Percentiles rank a stretch among this genome's conserved stretches.
phyloP scores from a whole-genome alignment of 2,329 filamentous ascomycete species.

The Thelonectria rubi region DNA sequence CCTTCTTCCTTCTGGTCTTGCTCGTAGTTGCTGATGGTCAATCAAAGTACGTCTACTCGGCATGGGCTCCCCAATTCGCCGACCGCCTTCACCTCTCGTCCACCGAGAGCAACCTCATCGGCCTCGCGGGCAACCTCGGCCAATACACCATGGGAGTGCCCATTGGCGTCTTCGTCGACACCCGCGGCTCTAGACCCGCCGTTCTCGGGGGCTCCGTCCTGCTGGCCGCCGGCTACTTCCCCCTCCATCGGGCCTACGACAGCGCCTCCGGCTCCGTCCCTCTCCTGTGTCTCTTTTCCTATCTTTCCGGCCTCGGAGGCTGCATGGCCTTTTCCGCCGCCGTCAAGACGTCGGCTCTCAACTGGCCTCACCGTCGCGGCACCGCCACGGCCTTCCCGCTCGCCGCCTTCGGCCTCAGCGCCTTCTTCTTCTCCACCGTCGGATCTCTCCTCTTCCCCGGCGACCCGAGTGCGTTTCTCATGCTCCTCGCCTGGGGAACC shows the following conservation, averaged over 20 bases:
- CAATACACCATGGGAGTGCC: conserved; percentile 95
- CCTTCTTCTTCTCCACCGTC: conserved; percentile 91
- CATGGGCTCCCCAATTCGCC: conserved; percentile 96
- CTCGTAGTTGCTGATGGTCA: background rate
- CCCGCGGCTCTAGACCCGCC: conserved; percentile 80
- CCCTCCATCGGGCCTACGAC: conserved; percentile 81
- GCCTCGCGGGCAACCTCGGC: conserved; percentile 84
- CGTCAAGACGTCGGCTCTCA: conserved; percentile 86
- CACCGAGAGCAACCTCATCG: conserved; percentile 93
- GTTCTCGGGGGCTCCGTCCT: conserved; percentile 78
- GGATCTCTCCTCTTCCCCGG: conserved; percentile 82
- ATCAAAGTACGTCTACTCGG: conserved; percentile 91
- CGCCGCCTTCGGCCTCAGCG: conserved; percentile 91
- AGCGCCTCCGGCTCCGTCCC: conserved; percentile 67
- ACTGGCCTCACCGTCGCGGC: conserved; percentile 90
- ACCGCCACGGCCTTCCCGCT: conserved; percentile 94
- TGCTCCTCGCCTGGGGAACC: conserved; percentile 83
- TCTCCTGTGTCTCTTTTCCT: conserved; percentile 82
- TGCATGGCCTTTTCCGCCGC: conserved; percentile 90
- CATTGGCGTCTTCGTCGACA: conserved; percentile 86
- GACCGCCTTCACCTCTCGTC: conserved; percentile 85
- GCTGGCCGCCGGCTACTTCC: conserved; percentile 84
- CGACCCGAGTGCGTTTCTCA: conserved; percentile 81
- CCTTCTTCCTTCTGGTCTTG: background rate
- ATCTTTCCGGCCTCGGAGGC: conserved; percentile 86